Base-by-base conservation (phyloP, 169 alveolate genomes). In the Plasmodium cynomolgi region DNA sequence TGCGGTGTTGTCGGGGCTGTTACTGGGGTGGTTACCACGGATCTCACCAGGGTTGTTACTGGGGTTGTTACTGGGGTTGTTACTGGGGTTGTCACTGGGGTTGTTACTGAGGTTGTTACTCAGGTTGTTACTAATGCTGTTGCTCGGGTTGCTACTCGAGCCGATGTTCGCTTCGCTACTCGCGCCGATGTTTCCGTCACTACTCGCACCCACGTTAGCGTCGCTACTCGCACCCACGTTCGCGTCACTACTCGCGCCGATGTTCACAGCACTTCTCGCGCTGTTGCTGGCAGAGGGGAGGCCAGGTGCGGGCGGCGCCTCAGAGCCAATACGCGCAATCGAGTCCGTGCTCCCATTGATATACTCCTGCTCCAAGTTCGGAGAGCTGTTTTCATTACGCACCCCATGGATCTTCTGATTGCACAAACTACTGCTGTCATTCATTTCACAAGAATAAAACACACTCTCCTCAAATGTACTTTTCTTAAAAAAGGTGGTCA, bases 391-490 rank as follows among this genome's bases (percentile, higher is more conserved):
- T 75, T 62, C 81, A 26, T 50, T 58, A 34, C 44, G 39, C 34
- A 33, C 72, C 17, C 84, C 71, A 33, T 26, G 8, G 20, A 5
- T 1, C 20, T 34, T 81, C 44, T 54, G 26, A 23, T 56, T 47
- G 9, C 9, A 15, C 11, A 37, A 15, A 75, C 58, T 75, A 4
- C 77, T 44, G 44, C 56, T 37, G 26, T 83, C 91, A 62, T 83
- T 83, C 91, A 83, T 26, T 56, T 83, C 91, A 33, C 80, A 83
- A 7, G 91, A 83, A 62, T 50, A 58, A 44, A 83, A 83, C 6
- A 83, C 81, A 33, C 1, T 83, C 1, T 83, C 91, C 33, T 83
- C 62, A 23, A 58, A 58, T 83, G 44, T 83, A 33, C 44, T 83
- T 62, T 62, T 83, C 44, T 33, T 83, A 29, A 75, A 37, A 83